Evolutionary conservation across 352 stramenopile genomes (phyloP), one percentile per base, ranked within the genome.

Genomic region (Thraustochytrium sp.): DNA sequence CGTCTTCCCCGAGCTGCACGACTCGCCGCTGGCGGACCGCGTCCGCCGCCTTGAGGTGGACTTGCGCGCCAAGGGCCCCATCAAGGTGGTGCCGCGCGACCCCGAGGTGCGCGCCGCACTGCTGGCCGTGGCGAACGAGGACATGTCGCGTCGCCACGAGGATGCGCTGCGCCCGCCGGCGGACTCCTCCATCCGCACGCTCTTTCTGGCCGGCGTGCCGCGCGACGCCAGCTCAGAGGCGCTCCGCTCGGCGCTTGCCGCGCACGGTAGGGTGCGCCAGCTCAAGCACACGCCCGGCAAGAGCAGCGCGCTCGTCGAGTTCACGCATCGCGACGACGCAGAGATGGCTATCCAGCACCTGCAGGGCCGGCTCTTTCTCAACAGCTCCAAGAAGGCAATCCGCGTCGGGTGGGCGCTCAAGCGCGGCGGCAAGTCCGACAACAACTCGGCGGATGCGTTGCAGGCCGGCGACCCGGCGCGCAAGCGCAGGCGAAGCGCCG

Each of bases 401-500:
- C 62, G 62, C 40, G 37, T 75, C n/a, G 68, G 68, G 13, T 80
- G 68, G 68, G 68, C 68, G 1, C 44, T 48, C 31, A 80, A 80
- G 53, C 68, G 68, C 42, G 5, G 5, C 5, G 42, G 42, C 38
- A 72, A 44, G 59, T 3, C 59, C 26, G 46, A 26, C 9, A 26
- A 26, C 59, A 18, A 49, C 8, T 13, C 9, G 0, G 40, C 0
- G 9, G 59, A 72, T 26, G 16, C 13, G 9, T 23, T 31, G 0
- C 5, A 23, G 54, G 21, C 5, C 54, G 26, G 8, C 40, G 59
- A 72, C 36, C 59, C 59, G 13, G 59, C 42, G 34, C 36, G 34
- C 18, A 72, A 72, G 9, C n/a, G n/a, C n/a, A 72, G 46, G 59
- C 59, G 59, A 72, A 13, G 59, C 13, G 46, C 34, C 36, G 59